Evolutionary conservation across 73 alveolate genomes (phyloP).

Genomic region (Tetrahymena thermophila): DNA sequence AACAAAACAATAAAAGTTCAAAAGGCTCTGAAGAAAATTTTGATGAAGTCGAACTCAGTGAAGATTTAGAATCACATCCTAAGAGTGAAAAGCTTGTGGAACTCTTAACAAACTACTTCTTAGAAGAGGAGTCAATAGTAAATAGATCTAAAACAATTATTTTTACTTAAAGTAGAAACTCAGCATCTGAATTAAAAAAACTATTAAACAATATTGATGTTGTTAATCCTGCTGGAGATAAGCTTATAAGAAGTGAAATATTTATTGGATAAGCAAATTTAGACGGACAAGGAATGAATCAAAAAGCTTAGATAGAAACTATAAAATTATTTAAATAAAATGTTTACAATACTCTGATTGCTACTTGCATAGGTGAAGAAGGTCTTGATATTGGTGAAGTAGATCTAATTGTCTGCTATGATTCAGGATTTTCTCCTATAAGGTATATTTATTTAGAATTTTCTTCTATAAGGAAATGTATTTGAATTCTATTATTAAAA

Average conservation of each 20-base stretch:
- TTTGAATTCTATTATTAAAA: too few species aligned
- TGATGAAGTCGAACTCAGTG: constrained; percentile 7
- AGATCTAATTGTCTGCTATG: constrained; percentile 65
- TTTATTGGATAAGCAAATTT: constrained; percentile 62
- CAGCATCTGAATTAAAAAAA: constrained; percentile 50
- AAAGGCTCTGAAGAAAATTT: neutral
- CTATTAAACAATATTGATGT: constrained; percentile 36
- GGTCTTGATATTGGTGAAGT: constrained; percentile 81
- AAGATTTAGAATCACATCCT: constrained; percentile 22
- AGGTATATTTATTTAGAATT: neutral
- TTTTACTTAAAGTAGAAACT: constrained; percentile 59
- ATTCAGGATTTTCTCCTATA: constrained; percentile 69
- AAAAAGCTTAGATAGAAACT: constrained; percentile 48
- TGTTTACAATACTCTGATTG: constrained; percentile 54
- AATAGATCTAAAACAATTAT: constrained; percentile 51
- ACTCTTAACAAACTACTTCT: constrained; percentile 2
- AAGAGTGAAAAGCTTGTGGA: constrained; percentile 16
- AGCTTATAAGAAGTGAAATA: constrained; percentile 20
- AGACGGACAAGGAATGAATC: constrained; percentile 40
- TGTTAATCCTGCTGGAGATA: neutral
- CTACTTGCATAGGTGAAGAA: constrained; percentile 86
- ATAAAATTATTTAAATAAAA: constrained; percentile 47
- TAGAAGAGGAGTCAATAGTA: neutral
- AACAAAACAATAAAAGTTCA: neutral
- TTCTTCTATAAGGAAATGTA: neutral